Evolutionary conservation across 176 grass and related monocot genomes (phyloP).

Genomic region (Zoysia pacifica): DNA sequence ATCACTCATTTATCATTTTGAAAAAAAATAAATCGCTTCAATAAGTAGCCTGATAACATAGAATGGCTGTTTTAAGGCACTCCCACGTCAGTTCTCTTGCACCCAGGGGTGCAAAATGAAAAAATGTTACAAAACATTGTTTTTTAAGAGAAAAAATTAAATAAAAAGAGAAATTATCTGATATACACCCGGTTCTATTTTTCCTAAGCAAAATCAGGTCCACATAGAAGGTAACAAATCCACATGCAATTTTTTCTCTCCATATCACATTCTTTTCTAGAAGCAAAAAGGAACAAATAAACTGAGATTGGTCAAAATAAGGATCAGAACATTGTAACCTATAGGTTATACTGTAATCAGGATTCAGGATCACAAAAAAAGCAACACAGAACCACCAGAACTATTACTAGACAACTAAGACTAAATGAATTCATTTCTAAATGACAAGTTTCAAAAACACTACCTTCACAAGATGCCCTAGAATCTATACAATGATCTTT

Average conservation of each 20-base stretch:
- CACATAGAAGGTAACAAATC: too few relatives aligned
- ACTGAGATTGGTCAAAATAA: slow-evolving; percentile 18
- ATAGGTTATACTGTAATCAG: slow-evolving; percentile 16
- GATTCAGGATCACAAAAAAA: slow-evolving; percentile 20
- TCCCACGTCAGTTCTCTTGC: too few relatives aligned
- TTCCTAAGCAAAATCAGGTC: too few relatives aligned
- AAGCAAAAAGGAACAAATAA: slow-evolving; percentile 4
- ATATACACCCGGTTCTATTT: too few relatives aligned
- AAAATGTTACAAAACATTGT: too few relatives aligned
- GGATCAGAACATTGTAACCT: slow-evolving; percentile 5
- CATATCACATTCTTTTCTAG: neutral
- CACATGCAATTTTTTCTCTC: too few relatives aligned
- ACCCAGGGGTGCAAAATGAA: too few relatives aligned
- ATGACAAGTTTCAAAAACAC: slow-evolving; percentile 26
- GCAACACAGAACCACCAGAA: neutral
- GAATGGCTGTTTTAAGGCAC: neutral
- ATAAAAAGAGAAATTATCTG: too few relatives aligned
- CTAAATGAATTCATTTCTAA: slow-evolving; percentile 19
- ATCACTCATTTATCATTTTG: neutral
- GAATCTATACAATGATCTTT: slow-evolving; percentile 41
- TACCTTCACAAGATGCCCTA: slow-evolving; percentile 7
- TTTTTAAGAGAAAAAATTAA: too few relatives aligned
- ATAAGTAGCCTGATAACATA: slow-evolving; percentile 15
- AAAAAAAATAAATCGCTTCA: neutral
- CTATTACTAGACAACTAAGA: slow-evolving; percentile 25